Conservation (phyloP, 2,329 filamentous ascomycete species). For the Sporothrix luriei region DNA sequence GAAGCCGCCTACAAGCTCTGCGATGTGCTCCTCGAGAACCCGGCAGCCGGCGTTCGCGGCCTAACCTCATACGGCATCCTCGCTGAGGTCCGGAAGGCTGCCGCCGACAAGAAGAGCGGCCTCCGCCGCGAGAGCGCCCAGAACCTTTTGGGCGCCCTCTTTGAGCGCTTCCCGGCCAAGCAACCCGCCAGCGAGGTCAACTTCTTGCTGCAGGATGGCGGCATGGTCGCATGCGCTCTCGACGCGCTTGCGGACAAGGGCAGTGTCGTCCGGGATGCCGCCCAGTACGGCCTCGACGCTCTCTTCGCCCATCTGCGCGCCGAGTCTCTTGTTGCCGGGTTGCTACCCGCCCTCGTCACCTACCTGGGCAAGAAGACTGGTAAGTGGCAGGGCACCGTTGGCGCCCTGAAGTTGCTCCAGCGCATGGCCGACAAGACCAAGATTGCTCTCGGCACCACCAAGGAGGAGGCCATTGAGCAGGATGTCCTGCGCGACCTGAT, state of each 20-base stretch:
- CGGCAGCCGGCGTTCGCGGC: slow-evolving; percentile 54
- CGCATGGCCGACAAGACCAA: slow-evolving; percentile 95
- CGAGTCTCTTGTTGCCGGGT: slow-evolving; percentile 79
- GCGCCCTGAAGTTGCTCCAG: slow-evolving; percentile 79
- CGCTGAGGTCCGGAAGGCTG: slow-evolving; percentile 68
- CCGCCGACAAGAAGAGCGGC: slow-evolving; percentile 90
- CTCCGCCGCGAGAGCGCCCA: slow-evolving; percentile 85
- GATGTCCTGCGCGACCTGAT: slow-evolving; percentile 87
- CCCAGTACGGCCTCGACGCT: slow-evolving; percentile 90
- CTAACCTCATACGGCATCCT: slow-evolving; percentile 58
- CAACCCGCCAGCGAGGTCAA: slow-evolving; percentile 79
- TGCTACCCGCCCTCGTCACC: slow-evolving; percentile 72
- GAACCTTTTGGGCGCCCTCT: slow-evolving; percentile 89
- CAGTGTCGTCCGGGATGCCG: slow-evolving; percentile 82
- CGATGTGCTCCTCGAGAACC: slow-evolving; percentile 57
- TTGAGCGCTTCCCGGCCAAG: slow-evolving; percentile 81
- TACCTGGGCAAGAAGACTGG: slow-evolving; percentile 84
- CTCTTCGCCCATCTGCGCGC: slow-evolving; percentile 77
- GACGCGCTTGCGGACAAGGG: slow-evolving; percentile 91
- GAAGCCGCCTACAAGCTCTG: slow-evolving; percentile 65
- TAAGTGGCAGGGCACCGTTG: slow-evolving; percentile 97
- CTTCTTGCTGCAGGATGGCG: slow-evolving; percentile 79
- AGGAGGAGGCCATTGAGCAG: slow-evolving; percentile 84
- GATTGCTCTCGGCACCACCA: slow-evolving; percentile 73
- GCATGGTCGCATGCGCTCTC: slow-evolving; percentile 70